A percentile compares a stretch with the other conserved stretches of the same genome.
Conservation (phyloP, 495 filamentous ascomycete species). For the Beverwykella pulmonaria region DNA sequence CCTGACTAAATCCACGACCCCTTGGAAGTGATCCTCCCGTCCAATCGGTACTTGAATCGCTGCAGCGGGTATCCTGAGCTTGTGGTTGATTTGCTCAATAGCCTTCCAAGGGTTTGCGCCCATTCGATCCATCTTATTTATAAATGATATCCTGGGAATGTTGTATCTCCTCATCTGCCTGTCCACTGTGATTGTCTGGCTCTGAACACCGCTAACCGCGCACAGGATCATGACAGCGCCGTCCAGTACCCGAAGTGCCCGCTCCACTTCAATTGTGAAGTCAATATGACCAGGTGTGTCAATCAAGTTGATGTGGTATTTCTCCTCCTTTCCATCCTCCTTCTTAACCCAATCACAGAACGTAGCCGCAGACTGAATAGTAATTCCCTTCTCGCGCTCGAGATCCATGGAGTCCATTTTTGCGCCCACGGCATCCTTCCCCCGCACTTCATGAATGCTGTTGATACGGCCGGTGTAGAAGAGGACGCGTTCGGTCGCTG, state of each 20-base stretch:
- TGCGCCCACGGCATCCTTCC: constrained; percentile 91
- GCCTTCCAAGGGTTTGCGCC: constrained; percentile 98
- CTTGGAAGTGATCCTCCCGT: constrained; percentile 85
- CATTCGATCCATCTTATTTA: constrained; percentile 99
- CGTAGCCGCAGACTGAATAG: constrained; percentile 96
- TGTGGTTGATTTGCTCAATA: constrained; percentile 93
- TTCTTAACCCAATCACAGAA: constrained; percentile 97
- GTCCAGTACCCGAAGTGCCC: constrained; percentile 92
- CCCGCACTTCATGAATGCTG: constrained; percentile 95
- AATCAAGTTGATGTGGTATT: constrained; percentile 97
- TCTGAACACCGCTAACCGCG: constrained; percentile 95
- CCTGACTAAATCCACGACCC: constrained; percentile 88
- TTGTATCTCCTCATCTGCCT: constrained; percentile 99
- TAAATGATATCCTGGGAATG: constrained; percentile 89
- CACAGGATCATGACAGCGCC: constrained; percentile 99
- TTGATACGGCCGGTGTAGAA: constrained; percentile 98
- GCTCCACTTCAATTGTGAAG: constrained; percentile 98
- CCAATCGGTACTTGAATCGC: constrained; percentile 97
- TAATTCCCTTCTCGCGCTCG: constrained; percentile 97
- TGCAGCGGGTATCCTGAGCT: constrained; percentile 88
- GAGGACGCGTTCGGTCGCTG: constrained; percentile 92
- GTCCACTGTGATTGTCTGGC: constrained; percentile 97
- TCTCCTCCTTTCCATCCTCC: constrained; percentile 71
- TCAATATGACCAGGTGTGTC: constrained; percentile 99
- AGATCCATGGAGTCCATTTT: constrained; percentile 99